Evolutionary conservation across 495 filamentous ascomycete species (phyloP).

Genomic region (Aspergillus leporis): DNA sequence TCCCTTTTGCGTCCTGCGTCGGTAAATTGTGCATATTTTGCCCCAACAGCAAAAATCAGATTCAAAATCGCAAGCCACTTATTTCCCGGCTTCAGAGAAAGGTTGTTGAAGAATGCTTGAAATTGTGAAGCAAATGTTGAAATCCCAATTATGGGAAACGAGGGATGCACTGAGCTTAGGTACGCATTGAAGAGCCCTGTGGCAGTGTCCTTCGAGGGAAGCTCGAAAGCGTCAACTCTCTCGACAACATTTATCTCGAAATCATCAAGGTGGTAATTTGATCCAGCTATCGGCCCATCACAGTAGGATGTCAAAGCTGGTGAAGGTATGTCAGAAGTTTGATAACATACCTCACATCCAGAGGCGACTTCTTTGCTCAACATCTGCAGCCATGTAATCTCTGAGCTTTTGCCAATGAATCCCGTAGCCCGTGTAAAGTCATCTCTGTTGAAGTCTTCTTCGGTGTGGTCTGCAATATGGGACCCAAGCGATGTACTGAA

Average conservation of each 20-base stretch:
- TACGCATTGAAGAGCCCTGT: constrained; percentile 58
- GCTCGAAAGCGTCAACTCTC: constrained; percentile 46
- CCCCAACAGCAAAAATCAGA: constrained; percentile 61
- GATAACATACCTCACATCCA: constrained; percentile 29
- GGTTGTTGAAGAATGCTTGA: constrained; percentile 45
- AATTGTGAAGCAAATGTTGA: constrained; percentile 55
- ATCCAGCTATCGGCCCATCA: constrained; percentile 32
- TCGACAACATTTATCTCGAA: constrained; percentile 45
- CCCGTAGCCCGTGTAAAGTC: constrained; percentile 49
- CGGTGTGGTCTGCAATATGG: constrained; percentile 52
- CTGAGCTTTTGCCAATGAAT: constrained; percentile 62
- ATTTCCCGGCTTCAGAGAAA: constrained; percentile 36
- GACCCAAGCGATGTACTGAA: constrained; percentile 17
- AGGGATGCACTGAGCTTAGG: constrained; percentile 57
- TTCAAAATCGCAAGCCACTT: constrained; percentile 62
- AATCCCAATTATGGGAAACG: constrained; percentile 60
- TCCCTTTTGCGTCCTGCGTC: constrained; percentile 45
- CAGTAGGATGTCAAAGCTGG: constrained; percentile 29
- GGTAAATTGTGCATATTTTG: constrained; percentile 50
- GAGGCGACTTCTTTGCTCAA: constrained; percentile 37
- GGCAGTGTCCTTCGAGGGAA: constrained; percentile 54
- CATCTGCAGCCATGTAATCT: constrained; percentile 59
- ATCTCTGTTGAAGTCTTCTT: constrained; percentile 59
- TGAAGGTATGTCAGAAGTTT: constrained; percentile 24
- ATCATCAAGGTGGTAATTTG: constrained; percentile 54